Evolutionary conservation across 83 land plant species (phyloP), one percentile per base, ranked within the genome.

Genomic region (Isoetes engelmannii): DNA sequence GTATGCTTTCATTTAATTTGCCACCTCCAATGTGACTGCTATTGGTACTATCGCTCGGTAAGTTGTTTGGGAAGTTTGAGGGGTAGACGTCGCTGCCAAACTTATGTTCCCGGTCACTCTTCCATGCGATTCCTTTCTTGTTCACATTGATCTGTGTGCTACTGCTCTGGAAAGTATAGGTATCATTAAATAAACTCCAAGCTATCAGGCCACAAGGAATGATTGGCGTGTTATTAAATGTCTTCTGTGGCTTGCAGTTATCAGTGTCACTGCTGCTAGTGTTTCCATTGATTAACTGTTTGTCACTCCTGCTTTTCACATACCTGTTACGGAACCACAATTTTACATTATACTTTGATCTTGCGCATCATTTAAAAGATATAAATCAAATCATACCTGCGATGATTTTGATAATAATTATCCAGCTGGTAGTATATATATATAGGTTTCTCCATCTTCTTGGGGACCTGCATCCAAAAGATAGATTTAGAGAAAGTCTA

Each of bases 181-280:
- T 80, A 56, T 87, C 91, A 50, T 87, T 87, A 47, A 87, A 87
- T 61, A 87, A 75, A 65, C 86, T 87, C 90, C 91, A 87, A 19
- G 91, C 89, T 28, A 87, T 81, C 66, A 87, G 83, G 44, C 91
- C 91, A 72, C 89, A 87, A 6, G 91, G 89, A 28, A 85, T 83
- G 58, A 87, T 77, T 51, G 86, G 91, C 4, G 66, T 66, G 10
- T 76, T 72, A 65, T 83, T 80, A 64, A 54, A 69, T 53, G 21
- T 70, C 7, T 76, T 68, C 69, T 67, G 75, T 17, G 89, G 86
- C 45, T 58, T 55, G 72, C 89, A 87, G 56, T 72, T 53, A 48
- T 63, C 69, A 5, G 76, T 79, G 41, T 77, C 69, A 46, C 69
- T 73, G 51, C 76, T 69, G n/a, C n/a, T n/a, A n/a, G n/a, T n/a